A percentile compares a stretch with the other conserved stretches of the same genome.
Evolutionary conservation across 2,329 filamentous ascomycete genomes (phyloP).

Genomic region (Aspergillus fumigatus): DNA sequence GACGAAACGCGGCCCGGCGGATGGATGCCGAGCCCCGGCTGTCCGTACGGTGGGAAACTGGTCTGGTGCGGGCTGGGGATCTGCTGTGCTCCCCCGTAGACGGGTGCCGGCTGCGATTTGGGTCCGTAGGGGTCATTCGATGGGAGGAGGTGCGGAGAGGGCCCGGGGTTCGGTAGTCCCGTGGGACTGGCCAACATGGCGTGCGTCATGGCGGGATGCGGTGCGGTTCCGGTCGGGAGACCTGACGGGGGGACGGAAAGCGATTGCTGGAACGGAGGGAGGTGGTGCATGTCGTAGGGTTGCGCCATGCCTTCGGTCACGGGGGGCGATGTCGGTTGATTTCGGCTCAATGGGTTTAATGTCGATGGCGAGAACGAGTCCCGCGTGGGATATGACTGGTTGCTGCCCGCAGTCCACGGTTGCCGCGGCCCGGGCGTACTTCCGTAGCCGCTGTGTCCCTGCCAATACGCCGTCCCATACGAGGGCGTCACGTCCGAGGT

Average conservation of each 20-base stretch:
- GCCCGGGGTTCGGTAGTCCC: constrained; percentile 18
- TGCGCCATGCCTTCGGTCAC: constrained; percentile 61
- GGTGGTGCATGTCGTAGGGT: constrained; percentile 60
- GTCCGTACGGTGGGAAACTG: constrained; percentile 35
- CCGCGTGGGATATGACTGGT: constrained; percentile 41
- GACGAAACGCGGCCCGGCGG: constrained; percentile 47
- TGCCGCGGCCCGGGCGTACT: constrained; percentile 47
- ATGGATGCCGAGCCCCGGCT: constrained; percentile 37
- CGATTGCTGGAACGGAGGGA: constrained; percentile 60
- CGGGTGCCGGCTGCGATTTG: constrained; percentile 50
- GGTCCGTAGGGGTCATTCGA: constrained; percentile 57
- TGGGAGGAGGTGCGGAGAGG: constrained; percentile 49
- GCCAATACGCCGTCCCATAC: constrained; percentile 52
- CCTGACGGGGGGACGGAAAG: constrained; percentile 53
- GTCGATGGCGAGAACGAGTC: constrained; percentile 54
- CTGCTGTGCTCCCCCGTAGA: constrained; percentile 36
- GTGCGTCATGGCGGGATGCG: constrained; percentile 43
- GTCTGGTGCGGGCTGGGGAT: constrained; percentile 49
- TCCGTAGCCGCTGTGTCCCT: constrained; percentile 55
- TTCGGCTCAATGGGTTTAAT: constrained; percentile 50
- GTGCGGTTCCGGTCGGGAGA: constrained; percentile 23
- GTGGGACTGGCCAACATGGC: constrained; percentile 48
- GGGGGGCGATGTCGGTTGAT: constrained; percentile 55
- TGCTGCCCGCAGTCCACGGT: constrained; percentile 40
- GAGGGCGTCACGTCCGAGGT: constrained; percentile 45